A percentile compares a stretch with the other conserved stretches of the same genome.
phyloP scores from a whole-genome alignment of 306 rosid species.

The Myrica gale region DNA sequence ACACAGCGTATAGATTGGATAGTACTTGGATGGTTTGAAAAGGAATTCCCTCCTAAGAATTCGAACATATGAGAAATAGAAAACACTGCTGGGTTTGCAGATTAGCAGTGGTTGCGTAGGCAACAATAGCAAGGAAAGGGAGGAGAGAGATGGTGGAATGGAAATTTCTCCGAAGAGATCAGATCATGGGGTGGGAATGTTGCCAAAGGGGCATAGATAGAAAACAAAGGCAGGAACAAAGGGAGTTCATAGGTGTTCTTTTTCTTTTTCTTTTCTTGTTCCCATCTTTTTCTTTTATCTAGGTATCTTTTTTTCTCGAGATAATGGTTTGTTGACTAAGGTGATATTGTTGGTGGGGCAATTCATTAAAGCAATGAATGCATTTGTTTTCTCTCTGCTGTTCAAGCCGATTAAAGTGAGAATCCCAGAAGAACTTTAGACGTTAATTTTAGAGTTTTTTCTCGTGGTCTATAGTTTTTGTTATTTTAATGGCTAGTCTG shows the following conservation, averaged over 20 bases:
- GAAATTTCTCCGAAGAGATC: constrained; percentile 30
- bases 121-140: constrained; percentile 19
- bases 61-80: constrained; percentile 20
- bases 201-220: constrained; percentile 36
- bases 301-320: constrained; percentile 38
- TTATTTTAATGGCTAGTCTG: too few species aligned
- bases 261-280: constrained; percentile 22
- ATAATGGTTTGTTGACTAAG: constrained; percentile 62
- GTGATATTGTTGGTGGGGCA: constrained; percentile 53
- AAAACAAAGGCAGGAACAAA: constrained; percentile 43
- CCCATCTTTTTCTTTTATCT: constrained; percentile 35
- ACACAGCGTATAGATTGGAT: constrained; percentile 12
- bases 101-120: constrained; percentile 22
- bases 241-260: constrained; percentile 34
- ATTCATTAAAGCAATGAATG: constrained; percentile 53
- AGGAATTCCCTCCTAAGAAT: constrained; percentile 15
- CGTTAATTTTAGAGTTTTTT: too few species aligned
- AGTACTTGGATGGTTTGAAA: neutral
- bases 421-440: constrained; percentile 11
- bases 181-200: constrained; percentile 38
- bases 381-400: constrained; percentile 26
- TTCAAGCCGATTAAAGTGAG: constrained; percentile 25
- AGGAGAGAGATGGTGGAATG: constrained; percentile 24
- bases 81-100: constrained; percentile 23
- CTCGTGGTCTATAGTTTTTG: too few species aligned